These are phyloP conservation scores for Paraphysoderma sedebokerense DNA, from an alignment of 371 early-diverging fungal genomes.

Conservation along the genomic window DNA sequence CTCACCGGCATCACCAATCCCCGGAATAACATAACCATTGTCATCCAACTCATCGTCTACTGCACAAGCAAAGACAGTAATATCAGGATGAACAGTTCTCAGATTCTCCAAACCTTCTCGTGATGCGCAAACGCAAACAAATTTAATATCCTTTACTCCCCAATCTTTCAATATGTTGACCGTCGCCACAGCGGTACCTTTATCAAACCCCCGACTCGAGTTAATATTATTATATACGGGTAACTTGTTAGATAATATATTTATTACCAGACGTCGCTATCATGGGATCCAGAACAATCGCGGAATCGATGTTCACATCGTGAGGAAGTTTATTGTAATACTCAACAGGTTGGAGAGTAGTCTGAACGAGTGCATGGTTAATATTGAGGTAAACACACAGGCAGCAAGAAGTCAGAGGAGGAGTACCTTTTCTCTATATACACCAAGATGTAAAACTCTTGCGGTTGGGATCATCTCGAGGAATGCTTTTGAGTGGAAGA, in stretches of 20 bases:
- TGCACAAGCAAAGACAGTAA: conserved; percentile 44
- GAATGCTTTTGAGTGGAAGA: conserved; percentile 22
- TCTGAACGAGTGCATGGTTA: conserved; percentile 7
- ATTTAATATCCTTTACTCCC: conserved; percentile 55
- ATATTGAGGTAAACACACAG: neutral
- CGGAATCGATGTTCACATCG: conserved; percentile 41
- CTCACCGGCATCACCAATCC: conserved; percentile 68
- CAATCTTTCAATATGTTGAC: conserved; percentile 63
- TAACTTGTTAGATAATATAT: neutral
- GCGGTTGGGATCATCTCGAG: conserved; percentile 51
- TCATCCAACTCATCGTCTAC: conserved; percentile 48
- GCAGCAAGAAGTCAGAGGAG: neutral
- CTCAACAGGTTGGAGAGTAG: conserved; percentile 70
- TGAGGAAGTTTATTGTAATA: conserved; percentile 80
- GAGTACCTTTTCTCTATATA: conserved; percentile 60
- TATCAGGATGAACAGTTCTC: conserved; percentile 48
- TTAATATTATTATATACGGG: neutral
- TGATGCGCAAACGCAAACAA: conserved; percentile 36
- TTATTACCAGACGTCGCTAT: conserved; percentile 68
- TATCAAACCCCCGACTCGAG: no score
- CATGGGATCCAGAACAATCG: conserved; percentile 66
- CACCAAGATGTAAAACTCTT: conserved; percentile 55
- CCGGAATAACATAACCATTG: conserved; percentile 49
- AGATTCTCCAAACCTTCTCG: conserved; percentile 38
- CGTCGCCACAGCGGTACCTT: conserved; percentile 62